phyloP scores from a whole-genome alignment of 495 filamentous ascomycete genomes.

The Xylaria longipes region DNA sequence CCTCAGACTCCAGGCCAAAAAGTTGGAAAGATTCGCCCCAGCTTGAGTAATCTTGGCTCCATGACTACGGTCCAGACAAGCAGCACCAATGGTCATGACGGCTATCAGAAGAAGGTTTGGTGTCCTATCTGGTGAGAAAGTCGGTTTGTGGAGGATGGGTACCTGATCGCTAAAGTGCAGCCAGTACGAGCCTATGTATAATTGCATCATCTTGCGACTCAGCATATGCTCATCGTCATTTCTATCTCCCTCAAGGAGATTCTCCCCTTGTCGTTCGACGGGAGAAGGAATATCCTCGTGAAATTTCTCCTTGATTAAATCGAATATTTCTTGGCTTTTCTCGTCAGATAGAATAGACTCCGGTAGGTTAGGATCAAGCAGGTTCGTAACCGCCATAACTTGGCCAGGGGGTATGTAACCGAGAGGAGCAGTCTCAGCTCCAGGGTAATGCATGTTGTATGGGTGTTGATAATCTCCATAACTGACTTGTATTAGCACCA shows the following conservation, averaged over 20 bases:
- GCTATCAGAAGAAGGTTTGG: slow-evolving; percentile 85
- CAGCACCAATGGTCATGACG: slow-evolving; percentile 94
- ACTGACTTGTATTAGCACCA: slow-evolving; percentile 35
- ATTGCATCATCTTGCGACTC: slow-evolving; percentile 92
- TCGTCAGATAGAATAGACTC: slow-evolving; percentile 85
- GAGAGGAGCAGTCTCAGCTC: slow-evolving; percentile 51
- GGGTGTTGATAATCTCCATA: slow-evolving; percentile 59
- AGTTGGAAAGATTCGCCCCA: slow-evolving; percentile 79
- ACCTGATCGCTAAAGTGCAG: slow-evolving; percentile 92
- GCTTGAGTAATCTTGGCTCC: slow-evolving; percentile 73
- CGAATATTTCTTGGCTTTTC: slow-evolving; percentile 82
- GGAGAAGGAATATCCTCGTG: slow-evolving; percentile 80
- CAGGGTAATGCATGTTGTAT: slow-evolving; percentile 56
- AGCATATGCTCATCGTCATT: slow-evolving; percentile 76
- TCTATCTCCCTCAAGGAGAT: slow-evolving; percentile 77
- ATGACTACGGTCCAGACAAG: slow-evolving; percentile 82
- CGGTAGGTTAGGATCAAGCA: slow-evolving; percentile 81
- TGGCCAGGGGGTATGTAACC: slow-evolving; percentile 70
- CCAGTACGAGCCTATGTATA: slow-evolving; percentile 94
- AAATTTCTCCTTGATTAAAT: slow-evolving; percentile 82
- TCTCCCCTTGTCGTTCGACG: slow-evolving; percentile 76
- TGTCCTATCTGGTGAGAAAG: slow-evolving; percentile 86
- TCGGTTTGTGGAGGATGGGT: slow-evolving; percentile 92
- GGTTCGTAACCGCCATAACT: slow-evolving; percentile 86
- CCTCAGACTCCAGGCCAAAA: slow-evolving; percentile 87